phyloP scores from a whole-genome alignment of 2,329 filamentous ascomycete species.

The Penicillium hordei region DNA sequence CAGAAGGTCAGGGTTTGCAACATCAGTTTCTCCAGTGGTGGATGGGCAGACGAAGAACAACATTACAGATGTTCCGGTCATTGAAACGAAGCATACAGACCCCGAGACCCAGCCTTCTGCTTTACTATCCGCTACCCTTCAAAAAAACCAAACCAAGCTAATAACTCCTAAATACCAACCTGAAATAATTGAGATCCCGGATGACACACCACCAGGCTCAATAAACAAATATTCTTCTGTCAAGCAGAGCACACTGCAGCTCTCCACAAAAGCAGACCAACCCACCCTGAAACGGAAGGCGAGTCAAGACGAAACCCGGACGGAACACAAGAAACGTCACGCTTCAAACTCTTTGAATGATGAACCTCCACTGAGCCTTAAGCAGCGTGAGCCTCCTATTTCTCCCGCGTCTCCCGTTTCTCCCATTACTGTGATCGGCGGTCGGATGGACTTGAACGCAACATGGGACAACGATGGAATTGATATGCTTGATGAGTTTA shows the following conservation, averaged over 20 bases:
- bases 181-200: conserved; percentile 9
- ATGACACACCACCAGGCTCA: not conserved
- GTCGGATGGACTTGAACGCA: not conserved
- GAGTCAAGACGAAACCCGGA: not conserved
- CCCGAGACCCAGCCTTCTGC: not conserved
- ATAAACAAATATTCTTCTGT: not conserved
- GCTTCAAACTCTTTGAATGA: not conserved
- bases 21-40: not conserved
- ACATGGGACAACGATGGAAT: conserved; percentile 42
- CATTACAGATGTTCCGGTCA: not conserved
- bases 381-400: not conserved
- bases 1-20: not conserved
- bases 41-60: conserved; percentile 1
- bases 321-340: not conserved
- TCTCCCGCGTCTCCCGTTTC: not conserved
- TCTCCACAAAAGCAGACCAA: not conserved
- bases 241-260: not conserved
- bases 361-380: not conserved
- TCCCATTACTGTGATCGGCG: not conserved
- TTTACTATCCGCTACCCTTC: not conserved
- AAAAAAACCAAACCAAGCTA: not conserved
- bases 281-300: conserved; percentile 10
- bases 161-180: not conserved
- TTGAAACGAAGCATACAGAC: not conserved
- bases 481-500: conserved; percentile 42